These are phyloP conservation scores for Biscutella auriculata DNA, from an alignment of 441 rosid species.

Conservation along the genomic window DNA sequence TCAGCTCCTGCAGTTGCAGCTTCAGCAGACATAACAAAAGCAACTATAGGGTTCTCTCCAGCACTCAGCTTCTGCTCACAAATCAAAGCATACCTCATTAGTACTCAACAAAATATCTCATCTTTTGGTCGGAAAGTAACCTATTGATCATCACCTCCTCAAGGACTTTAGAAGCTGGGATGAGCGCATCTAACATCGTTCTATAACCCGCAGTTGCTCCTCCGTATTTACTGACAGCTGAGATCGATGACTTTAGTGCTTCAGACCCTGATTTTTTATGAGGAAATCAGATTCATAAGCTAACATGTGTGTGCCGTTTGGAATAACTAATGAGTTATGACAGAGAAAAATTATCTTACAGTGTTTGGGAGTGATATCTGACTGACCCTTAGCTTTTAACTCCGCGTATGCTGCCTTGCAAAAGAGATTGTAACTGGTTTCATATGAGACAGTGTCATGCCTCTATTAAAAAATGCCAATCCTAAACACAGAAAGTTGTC, in stretches of 20 bases:
- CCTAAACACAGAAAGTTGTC: neutral
- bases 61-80: conserved; percentile 50
- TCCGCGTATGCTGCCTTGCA: conserved; percentile 79
- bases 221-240: conserved; percentile 81
- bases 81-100: conserved; percentile 8
- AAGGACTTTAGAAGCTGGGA: conserved; percentile 71
- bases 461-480: neutral
- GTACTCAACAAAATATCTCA: neutral
- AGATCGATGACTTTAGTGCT: conserved; percentile 71
- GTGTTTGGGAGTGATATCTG: conserved; percentile 48
- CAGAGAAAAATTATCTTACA: conserved; percentile 43
- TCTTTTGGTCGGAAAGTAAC: neutral
- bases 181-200: conserved; percentile 81
- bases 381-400: conserved; percentile 42
- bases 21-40: conserved; percentile 72
- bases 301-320: neutral
- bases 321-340: neutral
- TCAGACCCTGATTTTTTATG: conserved; percentile 60
- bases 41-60: conserved; percentile 52
- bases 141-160: conserved; percentile 39
- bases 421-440: conserved; percentile 58
- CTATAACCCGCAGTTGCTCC: conserved; percentile 83
- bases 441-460: conserved; percentile 2
- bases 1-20: conserved; percentile 84
- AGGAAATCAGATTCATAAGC: neutral